Evolutionary conservation across 208 protist genomes (phyloP), one percentile per base, ranked within the genome.

Genomic region (Leishmania turanica): DNA sequence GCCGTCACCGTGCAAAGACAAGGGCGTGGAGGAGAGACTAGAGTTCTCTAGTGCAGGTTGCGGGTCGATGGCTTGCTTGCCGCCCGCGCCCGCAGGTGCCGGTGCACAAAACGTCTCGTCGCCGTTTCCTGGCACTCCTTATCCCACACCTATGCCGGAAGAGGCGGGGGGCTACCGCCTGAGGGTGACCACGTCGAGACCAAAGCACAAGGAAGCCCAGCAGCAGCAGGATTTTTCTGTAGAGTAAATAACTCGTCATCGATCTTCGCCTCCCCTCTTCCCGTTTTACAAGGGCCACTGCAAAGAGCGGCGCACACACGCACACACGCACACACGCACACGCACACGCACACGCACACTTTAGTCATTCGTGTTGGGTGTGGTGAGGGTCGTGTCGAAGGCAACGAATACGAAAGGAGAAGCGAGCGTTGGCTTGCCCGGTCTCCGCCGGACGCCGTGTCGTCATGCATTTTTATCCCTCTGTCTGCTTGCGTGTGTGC

Each of bases 11-110:
- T 40, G 56, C 37, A 21, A 37, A 0, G 70, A 24, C 19, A 21
- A 40, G 40, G 53, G n/a, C 15, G 27, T 1, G 19, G 49, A 40
- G 54, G 49, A 64, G 8, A 21, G 54, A 40, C 15, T 75, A 0
- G 0, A 45, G 37, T 79, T 81, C 58, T 37, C 3, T 17, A 80
- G 81, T n/a, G 51, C 78, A 42, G 76, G 76, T 2, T 37, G 13
- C 3, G 76, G 60, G 21, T 77, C 58, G 3, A 54, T 76, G 11
- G 47, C 15, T 31, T 70, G 51, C 7, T 77, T 54, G 56, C 1
- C 15, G 17, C 8, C 42, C 1, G 31, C 31, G 3, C 3, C 51
- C 4, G 51, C 72, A 45, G 68, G 68, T 72, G 37, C 19, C 24
- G 27, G 68, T 53, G n/a, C 31, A 31, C 69, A 37, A 31, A 24